phyloP scores from a whole-genome alignment of 768 basidiomycete genomes.

The Boletus rex-veris region DNA sequence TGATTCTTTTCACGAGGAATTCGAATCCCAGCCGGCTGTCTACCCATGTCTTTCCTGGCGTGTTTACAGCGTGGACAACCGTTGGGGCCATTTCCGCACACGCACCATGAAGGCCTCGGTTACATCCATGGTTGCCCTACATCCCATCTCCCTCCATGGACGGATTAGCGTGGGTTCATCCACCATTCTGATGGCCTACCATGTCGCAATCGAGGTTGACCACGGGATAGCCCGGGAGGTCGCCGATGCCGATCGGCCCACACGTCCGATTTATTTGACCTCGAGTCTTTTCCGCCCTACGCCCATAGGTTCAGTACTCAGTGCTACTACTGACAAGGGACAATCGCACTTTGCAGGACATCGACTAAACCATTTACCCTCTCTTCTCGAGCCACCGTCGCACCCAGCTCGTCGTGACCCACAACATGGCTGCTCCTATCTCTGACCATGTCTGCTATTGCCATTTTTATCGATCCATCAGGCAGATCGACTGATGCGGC shows the following conservation, averaged over 20 bases:
- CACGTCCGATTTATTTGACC: background rate
- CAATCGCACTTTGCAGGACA: background rate
- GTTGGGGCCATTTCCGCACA: background rate
- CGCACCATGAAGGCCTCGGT: background rate
- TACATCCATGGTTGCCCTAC: background rate
- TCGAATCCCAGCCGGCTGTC: background rate
- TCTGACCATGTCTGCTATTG: background rate
- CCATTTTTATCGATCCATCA: background rate
- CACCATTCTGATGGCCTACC: background rate
- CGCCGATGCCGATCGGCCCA: constrained; percentile 24
- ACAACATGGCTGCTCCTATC: background rate
- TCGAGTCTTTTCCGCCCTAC: constrained; percentile 26
- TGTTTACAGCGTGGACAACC: constrained; percentile 13
- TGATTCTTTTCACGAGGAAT: background rate
- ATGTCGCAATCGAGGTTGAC: background rate
- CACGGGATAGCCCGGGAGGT: background rate
- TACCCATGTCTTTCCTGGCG: background rate
- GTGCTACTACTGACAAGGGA: background rate
- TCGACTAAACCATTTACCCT: background rate
- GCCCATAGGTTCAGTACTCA: background rate
- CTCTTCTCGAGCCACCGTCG: background rate
- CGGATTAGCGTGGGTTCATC: background rate
- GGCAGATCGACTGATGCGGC: too few relatives aligned
- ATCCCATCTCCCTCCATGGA: background rate
- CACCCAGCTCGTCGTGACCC: background rate